Base-by-base conservation (phyloP, 305 asterid genomes). In the Rubia occidens region DNA sequence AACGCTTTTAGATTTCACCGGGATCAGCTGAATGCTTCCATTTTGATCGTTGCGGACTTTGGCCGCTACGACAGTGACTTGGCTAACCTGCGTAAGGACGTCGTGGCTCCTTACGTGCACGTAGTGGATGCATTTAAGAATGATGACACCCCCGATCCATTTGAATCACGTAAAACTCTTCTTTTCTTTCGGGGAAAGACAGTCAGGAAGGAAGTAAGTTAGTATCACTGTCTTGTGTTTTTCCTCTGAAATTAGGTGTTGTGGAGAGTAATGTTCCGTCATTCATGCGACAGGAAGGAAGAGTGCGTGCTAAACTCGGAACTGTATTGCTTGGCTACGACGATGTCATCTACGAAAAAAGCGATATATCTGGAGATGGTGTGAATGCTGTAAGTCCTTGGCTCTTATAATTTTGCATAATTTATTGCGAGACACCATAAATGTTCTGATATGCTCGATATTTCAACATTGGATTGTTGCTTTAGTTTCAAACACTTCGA, bases 181-280 rank as follows among this genome's bases (percentile, higher is more conserved):
- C 96, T 94, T 73, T 91, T 86, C 85, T 94, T 94, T 84, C 87
- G 97, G 37, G 99, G 99, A 75, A 88, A 96, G 82, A 91, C 97
- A 44, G 68, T 76, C 45, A 87, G 99, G 75, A 94, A 94, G 85
- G 97, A 87, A 74, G 99, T 94, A 91, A 40, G 95, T 71, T 62
- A 68, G 59, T 42, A 62, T 58, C 67, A 67, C 32, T 32, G 68
- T 40, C 43, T 17, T 2, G 11, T 71, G 29, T 69, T 67, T 15
- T 49, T 0, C 20, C 17, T 66, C 66, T 8, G 59, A 55, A 61
- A n/a, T 8, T 65, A 66, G 42, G 53, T 64, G 18, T 13, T 62
- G 51, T 24, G 29, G 17, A 62, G 15, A 40, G 24, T 42, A 58
- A 72, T 35, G 21, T 43, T n/a, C 15, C 81, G 63, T 60, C 65